A percentile compares a stretch with the other conserved stretches of the same genome.
Conservation (phyloP, 495 filamentous ascomycete genomes). For the Aspergillus diversus region DNA sequence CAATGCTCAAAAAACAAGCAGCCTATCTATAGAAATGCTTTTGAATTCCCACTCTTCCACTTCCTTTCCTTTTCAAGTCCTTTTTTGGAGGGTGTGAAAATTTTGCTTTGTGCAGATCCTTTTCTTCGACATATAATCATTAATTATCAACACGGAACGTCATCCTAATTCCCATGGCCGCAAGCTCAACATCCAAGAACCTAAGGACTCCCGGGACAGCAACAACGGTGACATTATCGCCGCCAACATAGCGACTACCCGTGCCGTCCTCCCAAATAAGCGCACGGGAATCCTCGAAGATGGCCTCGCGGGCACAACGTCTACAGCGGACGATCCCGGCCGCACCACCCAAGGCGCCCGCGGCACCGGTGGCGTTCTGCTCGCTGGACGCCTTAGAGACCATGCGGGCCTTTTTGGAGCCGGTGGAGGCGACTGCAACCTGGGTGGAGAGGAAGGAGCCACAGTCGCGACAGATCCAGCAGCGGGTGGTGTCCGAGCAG, state of each 20-base stretch:
- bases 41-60: not conserved
- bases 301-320: slow-evolving; percentile 73
- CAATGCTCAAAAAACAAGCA: not conserved
- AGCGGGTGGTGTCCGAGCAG: slow-evolving; percentile 86
- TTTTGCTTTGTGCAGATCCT: not conserved
- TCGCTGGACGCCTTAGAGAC: slow-evolving; percentile 34
- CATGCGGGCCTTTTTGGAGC: slow-evolving; percentile 35
- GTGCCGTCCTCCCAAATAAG: slow-evolving; percentile 91
- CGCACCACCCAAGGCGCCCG: slow-evolving; percentile 38
- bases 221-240: slow-evolving; percentile 86
- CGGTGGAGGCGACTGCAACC: slow-evolving; percentile 59
- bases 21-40: slow-evolving; percentile 4
- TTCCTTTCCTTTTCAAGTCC: not conserved
- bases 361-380: slow-evolving; percentile 29
- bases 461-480: slow-evolving; percentile 86
- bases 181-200: slow-evolving; percentile 92
- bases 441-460: slow-evolving; percentile 86
- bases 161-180: slow-evolving; percentile 89
- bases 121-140: slow-evolving; percentile 7
- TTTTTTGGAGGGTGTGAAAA: not conserved
- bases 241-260: slow-evolving; percentile 79
- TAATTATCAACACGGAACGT: slow-evolving; percentile 76
- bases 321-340: slow-evolving; percentile 80
- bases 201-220: slow-evolving; percentile 89
- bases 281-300: slow-evolving; percentile 63